phyloP scores from a whole-genome alignment of 768 basidiomycete genomes.

The Tulasnella sp. region DNA sequence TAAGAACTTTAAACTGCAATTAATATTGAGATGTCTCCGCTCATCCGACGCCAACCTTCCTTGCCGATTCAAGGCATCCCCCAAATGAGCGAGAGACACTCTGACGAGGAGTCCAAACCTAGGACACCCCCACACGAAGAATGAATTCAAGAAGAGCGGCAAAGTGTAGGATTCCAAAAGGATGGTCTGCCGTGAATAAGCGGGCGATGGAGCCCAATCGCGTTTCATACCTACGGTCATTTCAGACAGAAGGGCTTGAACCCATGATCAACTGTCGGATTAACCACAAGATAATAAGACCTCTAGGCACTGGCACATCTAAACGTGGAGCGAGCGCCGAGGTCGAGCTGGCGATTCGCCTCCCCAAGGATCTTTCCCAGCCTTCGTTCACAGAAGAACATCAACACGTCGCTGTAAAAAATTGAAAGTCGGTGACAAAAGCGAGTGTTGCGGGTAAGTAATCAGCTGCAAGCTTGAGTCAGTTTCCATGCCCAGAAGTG shows the following conservation, averaged over 20 bases:
- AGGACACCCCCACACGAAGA: neutral
- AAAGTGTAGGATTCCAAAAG: neutral
- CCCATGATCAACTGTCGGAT: neutral
- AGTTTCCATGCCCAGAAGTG: neutral
- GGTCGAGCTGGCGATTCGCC: neutral
- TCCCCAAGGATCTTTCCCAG: neutral
- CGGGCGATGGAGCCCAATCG: neutral
- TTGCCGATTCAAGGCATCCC: neutral
- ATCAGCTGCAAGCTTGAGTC: neutral
- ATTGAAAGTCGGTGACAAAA: neutral
- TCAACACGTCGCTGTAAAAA: neutral
- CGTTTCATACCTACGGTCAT: neutral
- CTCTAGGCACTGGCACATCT: neutral
- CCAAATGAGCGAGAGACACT: neutral
- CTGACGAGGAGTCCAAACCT: neutral
- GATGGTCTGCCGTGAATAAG: neutral
- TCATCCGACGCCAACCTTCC: no score
- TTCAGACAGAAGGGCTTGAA: neutral
- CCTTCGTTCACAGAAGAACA: neutral
- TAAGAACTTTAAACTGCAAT: no score
- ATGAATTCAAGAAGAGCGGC: neutral
- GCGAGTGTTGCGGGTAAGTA: neutral
- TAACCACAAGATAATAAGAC: neutral
- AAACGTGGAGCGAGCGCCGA: neutral
- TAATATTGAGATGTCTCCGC: no score